Conservation (phyloP, 2,329 filamentous ascomycete genomes). For the Botryotinia convoluta region DNA sequence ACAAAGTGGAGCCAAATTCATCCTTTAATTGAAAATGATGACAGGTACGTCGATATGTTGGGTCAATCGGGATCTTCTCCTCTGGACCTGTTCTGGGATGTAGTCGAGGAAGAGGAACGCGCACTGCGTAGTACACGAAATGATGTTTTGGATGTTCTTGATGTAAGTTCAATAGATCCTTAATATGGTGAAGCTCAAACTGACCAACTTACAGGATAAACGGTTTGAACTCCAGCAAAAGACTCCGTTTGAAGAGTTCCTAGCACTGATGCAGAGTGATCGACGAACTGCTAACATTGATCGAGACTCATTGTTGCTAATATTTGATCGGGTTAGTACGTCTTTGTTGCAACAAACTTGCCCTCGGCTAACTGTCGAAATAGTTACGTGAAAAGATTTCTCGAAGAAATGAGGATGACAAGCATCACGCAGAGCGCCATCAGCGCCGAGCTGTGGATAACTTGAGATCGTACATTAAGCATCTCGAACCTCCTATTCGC, state of each 20-base stretch:
- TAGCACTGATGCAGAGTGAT: constrained; percentile 78
- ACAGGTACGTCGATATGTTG: constrained; percentile 78
- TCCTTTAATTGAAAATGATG: constrained; percentile 72
- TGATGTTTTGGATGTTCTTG: constrained; percentile 81
- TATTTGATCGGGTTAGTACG: constrained; percentile 74
- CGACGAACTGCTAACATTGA: constrained; percentile 85
- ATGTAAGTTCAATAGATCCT: constrained; percentile 55
- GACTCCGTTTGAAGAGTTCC: constrained; percentile 87
- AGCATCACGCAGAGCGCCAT: constrained; percentile 75
- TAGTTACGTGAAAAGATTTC: constrained; percentile 82
- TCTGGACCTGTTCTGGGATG: constrained; percentile 92
- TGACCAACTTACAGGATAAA: constrained; percentile 65
- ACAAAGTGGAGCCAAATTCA: constrained; percentile 86
- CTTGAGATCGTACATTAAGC: constrained; percentile 82
- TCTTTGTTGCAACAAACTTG: background rate
- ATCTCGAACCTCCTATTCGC: constrained; percentile 78
- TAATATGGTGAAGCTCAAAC: constrained; percentile 23
- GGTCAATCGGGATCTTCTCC: constrained; percentile 82
- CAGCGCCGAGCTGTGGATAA: constrained; percentile 83
- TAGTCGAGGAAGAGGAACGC: constrained; percentile 89
- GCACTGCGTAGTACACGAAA: constrained; percentile 78
- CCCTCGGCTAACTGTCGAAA: constrained; percentile 31
- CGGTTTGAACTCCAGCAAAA: constrained; percentile 85
- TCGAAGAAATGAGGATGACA: constrained; percentile 80
- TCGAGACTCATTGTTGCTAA: constrained; percentile 71